A percentile compares a stretch with the other conserved stretches of the same genome.
Conservation (phyloP, 148 eudicot genomes). For the Dianthus caryophyllus region DNA sequence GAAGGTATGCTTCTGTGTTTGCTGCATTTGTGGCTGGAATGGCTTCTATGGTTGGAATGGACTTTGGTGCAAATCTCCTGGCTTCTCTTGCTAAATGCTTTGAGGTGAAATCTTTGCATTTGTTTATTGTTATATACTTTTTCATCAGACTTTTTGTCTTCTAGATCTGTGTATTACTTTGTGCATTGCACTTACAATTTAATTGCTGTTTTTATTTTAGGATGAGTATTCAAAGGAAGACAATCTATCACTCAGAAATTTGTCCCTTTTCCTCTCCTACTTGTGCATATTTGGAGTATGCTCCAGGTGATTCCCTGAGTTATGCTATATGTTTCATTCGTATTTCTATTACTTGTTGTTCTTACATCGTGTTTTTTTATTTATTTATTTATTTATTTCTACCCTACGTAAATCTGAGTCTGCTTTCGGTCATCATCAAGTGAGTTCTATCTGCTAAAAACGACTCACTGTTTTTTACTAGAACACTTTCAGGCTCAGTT, state of each 20-base stretch:
- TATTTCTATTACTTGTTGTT: not conserved
- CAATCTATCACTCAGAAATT: constrained; percentile 78
- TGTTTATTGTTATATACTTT: constrained; percentile 3
- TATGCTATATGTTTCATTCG: not conserved
- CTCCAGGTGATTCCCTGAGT: constrained; percentile 50
- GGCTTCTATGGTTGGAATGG: constrained; percentile 83
- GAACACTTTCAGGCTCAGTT: not conserved
- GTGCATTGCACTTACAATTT: not conserved
- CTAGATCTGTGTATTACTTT: not conserved
- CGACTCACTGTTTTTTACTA: not conserved
- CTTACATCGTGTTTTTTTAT: too few relatives aligned
- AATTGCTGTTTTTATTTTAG: constrained; percentile 30
- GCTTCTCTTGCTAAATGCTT: constrained; percentile 75
- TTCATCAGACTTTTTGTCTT: not conserved
- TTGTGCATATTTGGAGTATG: constrained; percentile 85
- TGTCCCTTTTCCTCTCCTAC: constrained; percentile 84
- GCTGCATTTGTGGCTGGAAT: constrained; percentile 95
- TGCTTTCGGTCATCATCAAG: not conserved
- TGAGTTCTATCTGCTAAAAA: not conserved
- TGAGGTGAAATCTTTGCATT: constrained; percentile 47
- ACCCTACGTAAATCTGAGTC: not conserved
- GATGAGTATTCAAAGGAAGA: constrained; percentile 81
- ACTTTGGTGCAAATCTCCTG: constrained; percentile 87
- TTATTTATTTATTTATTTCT: too few relatives aligned
- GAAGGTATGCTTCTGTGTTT: constrained; percentile 86